Percentiles rank a stretch among this genome's conserved stretches.
These are phyloP conservation scores for Leucaena leucocephala DNA, from an alignment of 306 rosid species.

Conservation along the genomic window DNA sequence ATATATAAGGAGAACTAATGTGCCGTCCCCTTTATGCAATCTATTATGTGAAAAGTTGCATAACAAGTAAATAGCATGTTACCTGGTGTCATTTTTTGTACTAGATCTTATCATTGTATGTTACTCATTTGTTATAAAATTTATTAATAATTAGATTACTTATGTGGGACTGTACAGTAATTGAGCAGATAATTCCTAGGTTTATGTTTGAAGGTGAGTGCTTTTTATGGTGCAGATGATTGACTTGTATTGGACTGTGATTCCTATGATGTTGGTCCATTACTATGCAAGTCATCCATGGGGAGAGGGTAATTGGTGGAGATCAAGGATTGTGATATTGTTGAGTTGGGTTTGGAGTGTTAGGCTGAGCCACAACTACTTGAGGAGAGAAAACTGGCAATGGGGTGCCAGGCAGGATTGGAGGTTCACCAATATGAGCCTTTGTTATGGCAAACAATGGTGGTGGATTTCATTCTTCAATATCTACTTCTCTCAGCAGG, in stretches of 20 bases:
- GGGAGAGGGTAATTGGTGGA: constrained; percentile 64
- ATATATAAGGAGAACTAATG: no score
- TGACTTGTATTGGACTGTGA: constrained; percentile 87
- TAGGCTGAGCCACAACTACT: constrained; percentile 83
- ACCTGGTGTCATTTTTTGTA: no score
- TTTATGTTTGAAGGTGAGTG: neutral
- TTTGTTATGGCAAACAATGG: constrained; percentile 75
- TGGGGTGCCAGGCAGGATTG: constrained; percentile 96
- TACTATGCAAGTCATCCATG: constrained; percentile 78
- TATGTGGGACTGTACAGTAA: no score
- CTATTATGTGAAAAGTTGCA: no score
- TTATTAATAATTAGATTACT: no score
- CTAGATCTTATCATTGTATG: no score
- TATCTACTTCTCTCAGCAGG: constrained; percentile 88
- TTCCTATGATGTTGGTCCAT: constrained; percentile 80
- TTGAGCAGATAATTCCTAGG: neutral
- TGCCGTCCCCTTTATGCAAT: no score
- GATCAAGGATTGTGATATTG: constrained; percentile 60
- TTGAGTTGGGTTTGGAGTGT: constrained; percentile 84
- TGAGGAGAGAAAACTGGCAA: constrained; percentile 86
- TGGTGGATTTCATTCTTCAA: constrained; percentile 93
- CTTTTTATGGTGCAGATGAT: constrained; percentile 66
- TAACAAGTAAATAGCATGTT: no score
- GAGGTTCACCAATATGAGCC: constrained; percentile 84
- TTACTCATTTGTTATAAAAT: no score